Conservation (phyloP, 1,139 yeast genomes). For the Pichia terricola region DNA sequence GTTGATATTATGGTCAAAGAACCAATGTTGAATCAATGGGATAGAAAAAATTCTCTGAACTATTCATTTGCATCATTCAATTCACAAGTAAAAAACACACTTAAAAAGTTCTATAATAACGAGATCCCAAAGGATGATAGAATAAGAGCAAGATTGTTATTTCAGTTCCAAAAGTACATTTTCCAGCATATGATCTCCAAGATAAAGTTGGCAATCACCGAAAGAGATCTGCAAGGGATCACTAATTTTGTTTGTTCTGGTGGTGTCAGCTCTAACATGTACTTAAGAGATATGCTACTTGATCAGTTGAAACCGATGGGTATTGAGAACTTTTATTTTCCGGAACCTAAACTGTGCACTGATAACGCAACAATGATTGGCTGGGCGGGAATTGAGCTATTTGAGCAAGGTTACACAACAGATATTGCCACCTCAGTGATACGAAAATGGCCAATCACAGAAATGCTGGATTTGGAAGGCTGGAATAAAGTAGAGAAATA, state of each 20-base stretch:
- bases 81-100: constrained; percentile 39
- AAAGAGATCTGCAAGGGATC: constrained; percentile 31
- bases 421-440: constrained; percentile 47
- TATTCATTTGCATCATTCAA: constrained; percentile 79
- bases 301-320: constrained; percentile 26
- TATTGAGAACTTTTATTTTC: constrained; percentile 42
- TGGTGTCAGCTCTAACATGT: constrained; percentile 78
- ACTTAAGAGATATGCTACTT: constrained; percentile 43
- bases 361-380: constrained; percentile 98
- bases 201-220: constrained; percentile 36
- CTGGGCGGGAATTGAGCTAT: constrained; percentile 88
- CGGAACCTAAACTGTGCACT: constrained; percentile 68
- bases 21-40: constrained; percentile 43
- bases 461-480: constrained; percentile 38
- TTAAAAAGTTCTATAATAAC: constrained; percentile 18
- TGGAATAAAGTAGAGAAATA: constrained; percentile 29
- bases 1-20: constrained; percentile 35
- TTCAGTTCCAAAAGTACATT: constrained; percentile 51
- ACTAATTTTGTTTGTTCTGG: constrained; percentile 70
- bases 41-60: constrained; percentile 34
- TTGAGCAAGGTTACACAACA: constrained; percentile 44
- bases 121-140: constrained; percentile 18
- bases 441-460: constrained; percentile 66
- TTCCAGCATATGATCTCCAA: constrained; percentile 67
- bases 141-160: constrained; percentile 39